These are phyloP conservation scores for Boletellus dicymbophilus DNA, from an alignment of 1,284 basidiomycete species.

Conservation along the genomic window DNA sequence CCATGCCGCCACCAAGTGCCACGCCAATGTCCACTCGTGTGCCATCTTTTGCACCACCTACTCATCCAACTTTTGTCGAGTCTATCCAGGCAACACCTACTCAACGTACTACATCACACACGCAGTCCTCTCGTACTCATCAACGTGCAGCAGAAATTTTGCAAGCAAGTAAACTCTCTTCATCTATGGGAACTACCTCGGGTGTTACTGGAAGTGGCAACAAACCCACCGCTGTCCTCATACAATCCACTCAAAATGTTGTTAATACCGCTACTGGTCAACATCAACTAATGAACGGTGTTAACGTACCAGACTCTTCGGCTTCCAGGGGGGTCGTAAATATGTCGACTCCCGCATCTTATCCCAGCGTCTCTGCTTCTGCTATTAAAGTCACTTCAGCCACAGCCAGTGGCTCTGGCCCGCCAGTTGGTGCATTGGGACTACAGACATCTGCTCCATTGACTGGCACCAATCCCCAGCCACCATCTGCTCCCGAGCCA, in stretches of 20 bases:
- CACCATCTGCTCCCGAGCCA: slow-evolving; percentile 11
- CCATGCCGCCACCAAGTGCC: slow-evolving; percentile 22
- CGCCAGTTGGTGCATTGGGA: slow-evolving; percentile 7
- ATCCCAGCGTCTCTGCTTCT: slow-evolving; percentile 2
- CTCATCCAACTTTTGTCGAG: slow-evolving; percentile 15
- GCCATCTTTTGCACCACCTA: slow-evolving; percentile 24
- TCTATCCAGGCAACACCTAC: slow-evolving; percentile 6
- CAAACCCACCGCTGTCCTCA: slow-evolving; percentile 9
- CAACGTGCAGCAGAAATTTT: slow-evolving; percentile 26
- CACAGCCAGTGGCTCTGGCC: slow-evolving; percentile 2
- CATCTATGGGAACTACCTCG: neutral
- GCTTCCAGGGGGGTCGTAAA: slow-evolving; percentile 12
- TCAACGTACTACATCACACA: slow-evolving; percentile 21
- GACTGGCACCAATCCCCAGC: slow-evolving; percentile 11
- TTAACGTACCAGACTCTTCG: slow-evolving; percentile 5
- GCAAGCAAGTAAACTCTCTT: slow-evolving; percentile 21
- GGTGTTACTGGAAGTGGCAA: slow-evolving; percentile 1
- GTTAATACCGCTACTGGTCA: slow-evolving; percentile 1
- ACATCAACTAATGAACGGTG: slow-evolving; percentile 11
- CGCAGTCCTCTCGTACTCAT: slow-evolving; percentile 17
- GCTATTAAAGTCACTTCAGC: slow-evolving; percentile 8
- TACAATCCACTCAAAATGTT: slow-evolving; percentile 10
- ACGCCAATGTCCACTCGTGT: slow-evolving; percentile 14
- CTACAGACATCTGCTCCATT: slow-evolving; percentile 7
- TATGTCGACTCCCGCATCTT: neutral